phyloP scores from a whole-genome alignment of 345 rosid genomes.

The Durio zibethinus region DNA sequence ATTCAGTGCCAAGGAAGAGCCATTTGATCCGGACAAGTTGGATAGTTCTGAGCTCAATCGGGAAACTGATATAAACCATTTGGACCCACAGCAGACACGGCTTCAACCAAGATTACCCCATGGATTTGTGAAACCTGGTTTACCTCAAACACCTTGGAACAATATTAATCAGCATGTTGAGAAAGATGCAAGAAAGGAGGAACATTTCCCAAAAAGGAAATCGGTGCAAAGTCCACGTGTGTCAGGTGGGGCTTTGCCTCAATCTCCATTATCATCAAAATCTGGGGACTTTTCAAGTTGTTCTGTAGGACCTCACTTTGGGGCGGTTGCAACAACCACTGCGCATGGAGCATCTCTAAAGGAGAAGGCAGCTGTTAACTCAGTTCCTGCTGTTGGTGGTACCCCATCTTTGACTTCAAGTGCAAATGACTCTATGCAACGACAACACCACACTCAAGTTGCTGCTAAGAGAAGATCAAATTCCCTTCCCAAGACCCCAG shows the following conservation, averaged over 20 bases:
- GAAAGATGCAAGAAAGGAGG: constrained; percentile 68
- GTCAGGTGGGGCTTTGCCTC: constrained; percentile 75
- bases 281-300: constrained; percentile 96
- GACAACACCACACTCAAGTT: constrained; percentile 65
- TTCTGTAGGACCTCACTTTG: constrained; percentile 77
- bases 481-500: constrained; percentile 72
- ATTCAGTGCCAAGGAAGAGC: constrained; percentile 70
- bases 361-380: constrained; percentile 67
- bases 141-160: constrained; percentile 67
- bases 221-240: constrained; percentile 80
- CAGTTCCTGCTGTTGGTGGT: constrained; percentile 60
- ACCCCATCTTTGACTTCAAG: constrained; percentile 70
- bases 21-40: constrained; percentile 60
- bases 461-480: constrained; percentile 67
- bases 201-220: constrained; percentile 70
- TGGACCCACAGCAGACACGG: constrained; percentile 57
- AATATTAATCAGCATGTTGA: constrained; percentile 63
- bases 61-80: constrained; percentile 56
- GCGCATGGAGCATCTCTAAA: constrained; percentile 58
- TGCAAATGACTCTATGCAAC: constrained; percentile 72
- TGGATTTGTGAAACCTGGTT: constrained; percentile 48
- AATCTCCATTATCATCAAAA: constrained; percentile 90
- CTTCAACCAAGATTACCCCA: constrained; percentile 60
- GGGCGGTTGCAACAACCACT: constrained; percentile 46
- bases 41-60: constrained; percentile 45